A percentile compares a stretch with the other conserved stretches of the same genome.
Conservation (phyloP, 129 eudicot genomes). For the Lactuca sativa region DNA sequence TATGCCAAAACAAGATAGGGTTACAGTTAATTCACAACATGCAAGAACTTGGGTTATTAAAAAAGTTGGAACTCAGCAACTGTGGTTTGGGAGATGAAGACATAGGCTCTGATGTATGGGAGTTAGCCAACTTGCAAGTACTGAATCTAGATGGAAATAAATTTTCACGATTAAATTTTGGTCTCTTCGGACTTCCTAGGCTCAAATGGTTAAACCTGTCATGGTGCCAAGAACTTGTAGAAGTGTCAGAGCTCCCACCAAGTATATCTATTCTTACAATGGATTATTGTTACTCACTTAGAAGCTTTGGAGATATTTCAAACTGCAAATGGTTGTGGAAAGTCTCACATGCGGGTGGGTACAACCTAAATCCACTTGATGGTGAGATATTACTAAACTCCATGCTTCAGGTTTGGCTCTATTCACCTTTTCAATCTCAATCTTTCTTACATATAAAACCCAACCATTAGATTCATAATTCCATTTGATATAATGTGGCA, state of each 20-base stretch:
- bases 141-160: neutral
- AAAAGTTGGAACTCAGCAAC: neutral
- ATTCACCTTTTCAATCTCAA: neutral
- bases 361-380: neutral
- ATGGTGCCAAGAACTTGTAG: neutral
- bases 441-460: neutral
- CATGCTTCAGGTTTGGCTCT: slow-evolving; percentile 4
- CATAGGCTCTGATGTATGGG: neutral
- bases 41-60: neutral
- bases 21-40: neutral
- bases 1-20: neutral
- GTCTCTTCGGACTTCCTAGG: neutral
- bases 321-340: neutral
- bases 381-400: neutral
- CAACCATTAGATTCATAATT: neutral
- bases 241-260: neutral
- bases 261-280: neutral
- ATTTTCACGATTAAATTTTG: neutral
- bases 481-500: neutral
- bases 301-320: neutral
- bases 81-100: slow-evolving; percentile 10
- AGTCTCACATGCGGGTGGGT: neutral
- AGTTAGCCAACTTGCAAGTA: neutral
- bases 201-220: neutral
- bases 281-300: neutral